Evolutionary conservation across 148 eudicot genomes (phyloP), one percentile per base, ranked within the genome.

Genomic region (Euryodendron excelsum): DNA sequence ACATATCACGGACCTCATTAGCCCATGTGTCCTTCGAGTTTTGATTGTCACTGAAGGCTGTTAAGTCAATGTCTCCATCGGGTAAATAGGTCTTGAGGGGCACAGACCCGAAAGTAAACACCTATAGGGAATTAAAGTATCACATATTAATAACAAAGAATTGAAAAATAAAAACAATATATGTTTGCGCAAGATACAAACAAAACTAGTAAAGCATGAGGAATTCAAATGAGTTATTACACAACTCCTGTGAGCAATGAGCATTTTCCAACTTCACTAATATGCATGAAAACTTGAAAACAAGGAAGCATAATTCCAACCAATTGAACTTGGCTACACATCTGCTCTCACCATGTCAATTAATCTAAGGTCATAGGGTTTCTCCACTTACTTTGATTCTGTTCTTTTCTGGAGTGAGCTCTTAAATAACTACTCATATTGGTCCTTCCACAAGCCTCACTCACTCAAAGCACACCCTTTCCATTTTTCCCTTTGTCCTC

Each of bases 71-170:
- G 81, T 94, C 98, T 60, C 98, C 97, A 85, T 94, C 98, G 48
- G 98, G 98, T 67, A 94, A 86, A 75, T 94, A 94, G 48, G 98
- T 94, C 86, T 93, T 91, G 67, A 94, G 89, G 53, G 98, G 97
- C 52, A 94, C 97, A 80, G 98, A 94, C 64, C 98, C 98, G 86
- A 92, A 94, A 59, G 94, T 88, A 81, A 88, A 91, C 69, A 94
- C 98, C 98, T 91, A 81, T 68, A 41, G 9, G 9, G 45, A 4
- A 41, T 41, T 41, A 41, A 41, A 41, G 1, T 14, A 56, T 5
- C 44, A 25, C 31, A 9, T 13, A 47, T 63, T 34, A 36, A 34
- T 34, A 47, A 41, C 45, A 41, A 5, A 0, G 4, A 41, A 41
- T 41, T 41, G 45, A 41, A 41, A 5, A 41, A 41, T 5, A 4